phyloP scores from a whole-genome alignment of 1,284 basidiomycete species.

The Boletus calvinii region DNA sequence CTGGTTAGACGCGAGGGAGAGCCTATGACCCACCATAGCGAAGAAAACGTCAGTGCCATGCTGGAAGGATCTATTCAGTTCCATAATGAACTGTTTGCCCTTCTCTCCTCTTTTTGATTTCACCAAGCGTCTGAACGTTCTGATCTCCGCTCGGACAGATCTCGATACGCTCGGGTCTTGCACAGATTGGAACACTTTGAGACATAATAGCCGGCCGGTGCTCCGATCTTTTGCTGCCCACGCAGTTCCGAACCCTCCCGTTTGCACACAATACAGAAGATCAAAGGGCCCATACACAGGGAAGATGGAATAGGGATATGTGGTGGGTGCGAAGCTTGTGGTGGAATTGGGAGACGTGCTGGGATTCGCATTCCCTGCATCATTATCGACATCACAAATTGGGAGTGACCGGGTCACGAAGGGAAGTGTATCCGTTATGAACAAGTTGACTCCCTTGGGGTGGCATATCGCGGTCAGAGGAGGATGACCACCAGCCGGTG shows the following conservation, averaged over 20 bases:
- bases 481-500: not conserved
- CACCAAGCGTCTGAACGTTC: constrained; percentile 28
- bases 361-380: not conserved
- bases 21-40: constrained; percentile 24
- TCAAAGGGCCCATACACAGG: constrained; percentile 30
- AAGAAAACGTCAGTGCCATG: constrained; percentile 20
- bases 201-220: constrained; percentile 28
- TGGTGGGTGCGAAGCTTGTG: not conserved
- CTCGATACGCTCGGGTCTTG: not conserved
- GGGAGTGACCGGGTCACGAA: not conserved
- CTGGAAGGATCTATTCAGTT: constrained; percentile 31
- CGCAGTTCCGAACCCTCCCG: constrained; percentile 22
- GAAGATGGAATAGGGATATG: constrained; percentile 11
- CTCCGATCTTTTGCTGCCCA: constrained; percentile 26
- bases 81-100: constrained; percentile 30
- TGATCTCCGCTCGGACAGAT: constrained; percentile 23
- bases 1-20: not conserved
- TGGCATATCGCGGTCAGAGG: not conserved
- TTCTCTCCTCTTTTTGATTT: constrained; percentile 19
- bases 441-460: not conserved
- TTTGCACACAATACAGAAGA: constrained; percentile 19
- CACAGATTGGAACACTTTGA: constrained; percentile 24
- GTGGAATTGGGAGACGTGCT: not conserved
- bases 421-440: not conserved
- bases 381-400: not conserved